Conservation (phyloP, 306 rosid species). For the Quercus engelmannii region DNA sequence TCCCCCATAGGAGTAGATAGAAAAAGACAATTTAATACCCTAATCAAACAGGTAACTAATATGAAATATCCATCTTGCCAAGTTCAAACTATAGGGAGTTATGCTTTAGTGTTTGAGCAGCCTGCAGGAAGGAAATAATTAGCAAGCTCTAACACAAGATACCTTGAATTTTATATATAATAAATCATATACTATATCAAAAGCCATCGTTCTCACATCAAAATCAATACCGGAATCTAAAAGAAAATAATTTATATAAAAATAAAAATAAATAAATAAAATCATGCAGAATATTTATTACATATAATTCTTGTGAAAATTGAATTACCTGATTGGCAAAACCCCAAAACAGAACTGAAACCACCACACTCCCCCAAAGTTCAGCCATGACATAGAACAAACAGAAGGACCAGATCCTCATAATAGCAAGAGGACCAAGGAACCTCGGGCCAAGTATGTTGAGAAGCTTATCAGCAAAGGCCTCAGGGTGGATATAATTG, state of each 20-base stretch:
- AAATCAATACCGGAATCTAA: neutral
- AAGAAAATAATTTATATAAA: too few species aligned
- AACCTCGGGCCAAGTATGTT: constrained; percentile 75
- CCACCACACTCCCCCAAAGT: constrained; percentile 94
- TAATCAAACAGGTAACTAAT: neutral
- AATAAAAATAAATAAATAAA: neutral
- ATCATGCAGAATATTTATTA: neutral
- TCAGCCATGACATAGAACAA: constrained; percentile 99
- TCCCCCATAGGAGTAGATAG: neutral
- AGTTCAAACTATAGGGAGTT: neutral
- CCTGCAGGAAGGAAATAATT: neutral
- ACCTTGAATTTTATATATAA: neutral
- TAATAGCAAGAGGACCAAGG: constrained; percentile 85
- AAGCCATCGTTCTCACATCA: neutral
- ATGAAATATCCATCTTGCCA: neutral
- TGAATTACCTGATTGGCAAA: constrained; percentile 86
- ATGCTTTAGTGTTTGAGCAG: neutral
- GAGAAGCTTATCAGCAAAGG: constrained; percentile 81
- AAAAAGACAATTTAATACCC: neutral
- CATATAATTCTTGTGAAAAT: neutral
- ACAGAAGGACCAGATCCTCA: constrained; percentile 96
- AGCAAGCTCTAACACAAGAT: neutral
- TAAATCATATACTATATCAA: neutral
- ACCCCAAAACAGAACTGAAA: constrained; percentile 96
- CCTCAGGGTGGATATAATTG: constrained; percentile 75